Evolutionary conservation across 352 stramenopile genomes (phyloP).

Genomic region (Pythium pyrilobum): DNA sequence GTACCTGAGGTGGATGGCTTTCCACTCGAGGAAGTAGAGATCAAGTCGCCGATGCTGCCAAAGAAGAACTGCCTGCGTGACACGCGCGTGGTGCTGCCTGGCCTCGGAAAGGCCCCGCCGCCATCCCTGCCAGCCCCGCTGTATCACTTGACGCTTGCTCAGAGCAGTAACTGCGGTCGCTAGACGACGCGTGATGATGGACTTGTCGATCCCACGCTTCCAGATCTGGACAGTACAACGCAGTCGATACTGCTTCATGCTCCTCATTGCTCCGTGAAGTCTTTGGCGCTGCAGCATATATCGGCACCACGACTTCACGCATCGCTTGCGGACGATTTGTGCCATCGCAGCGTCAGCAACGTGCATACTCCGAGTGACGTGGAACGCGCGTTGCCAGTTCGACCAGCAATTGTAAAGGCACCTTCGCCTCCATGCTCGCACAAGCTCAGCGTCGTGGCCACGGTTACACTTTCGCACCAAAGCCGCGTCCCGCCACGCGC

Average conservation of each 20-base stretch:
- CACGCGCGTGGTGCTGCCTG: not conserved
- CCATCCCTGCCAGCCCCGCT: slow-evolving; percentile 3
- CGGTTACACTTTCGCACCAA: not conserved
- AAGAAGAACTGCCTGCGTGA: not conserved
- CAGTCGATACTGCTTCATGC: too few species aligned
- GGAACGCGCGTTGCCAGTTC: slow-evolving; percentile 5
- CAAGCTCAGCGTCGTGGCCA: not conserved
- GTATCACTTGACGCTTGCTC: not conserved
- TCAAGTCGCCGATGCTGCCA: slow-evolving; percentile 7
- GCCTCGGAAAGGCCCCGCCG: not conserved
- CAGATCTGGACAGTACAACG: too few species aligned
- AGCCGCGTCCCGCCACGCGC: not conserved
- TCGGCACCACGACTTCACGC: too few species aligned
- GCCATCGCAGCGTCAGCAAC: slow-evolving; percentile 4
- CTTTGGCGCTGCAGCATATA: too few species aligned
- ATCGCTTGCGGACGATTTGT: not conserved
- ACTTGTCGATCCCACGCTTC: too few species aligned
- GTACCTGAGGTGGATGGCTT: not conserved
- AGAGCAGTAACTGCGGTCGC: not conserved
- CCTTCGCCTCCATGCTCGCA: not conserved
- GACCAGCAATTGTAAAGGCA: not conserved
- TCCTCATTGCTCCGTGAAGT: too few species aligned
- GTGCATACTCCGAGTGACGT: slow-evolving; percentile 6
- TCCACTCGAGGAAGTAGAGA: slow-evolving; percentile 7
- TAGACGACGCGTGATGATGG: too few species aligned